Base-by-base conservation (phyloP, 23 red algal genomes). In the Gracilaria vermiculophylla region DNA sequence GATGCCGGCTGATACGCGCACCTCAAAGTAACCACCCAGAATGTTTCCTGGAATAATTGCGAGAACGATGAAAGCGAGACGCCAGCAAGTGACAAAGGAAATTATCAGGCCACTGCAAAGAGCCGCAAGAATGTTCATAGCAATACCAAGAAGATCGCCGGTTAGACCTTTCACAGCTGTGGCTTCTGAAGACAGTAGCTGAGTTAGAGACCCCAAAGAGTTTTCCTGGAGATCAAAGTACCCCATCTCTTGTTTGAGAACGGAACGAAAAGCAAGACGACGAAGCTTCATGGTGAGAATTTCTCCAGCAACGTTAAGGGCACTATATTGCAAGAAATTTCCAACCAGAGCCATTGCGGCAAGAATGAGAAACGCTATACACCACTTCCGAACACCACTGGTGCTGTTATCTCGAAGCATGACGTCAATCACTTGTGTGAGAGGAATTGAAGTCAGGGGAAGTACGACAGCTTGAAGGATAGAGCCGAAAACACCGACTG, bases 171-270 rank as follows among this genome's bases (percentile, higher is more conserved):
- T 87, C 39, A 88, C 92, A 3, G 53, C 41, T 45, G 69, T 75
- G 1, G 92, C 92, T 20, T 94, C 92, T 23, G 83, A 28, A 0
- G 83, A 83, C 7, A 94, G 73, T 33, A 74, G 77, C 3, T 89
- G 84, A 17, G 81, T 75, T 4, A 94, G 75, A 3, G 85, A 62
- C 3, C 92, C 92, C 8, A 94, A 28, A 13, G 75, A 79, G 48
- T 94, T 56, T 23, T 94, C 72, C 42, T 86, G 67, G 31, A 58
- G 42, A 51, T 97, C 94, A 53, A 97, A 97, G 67, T 78, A 97
- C 8, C 83, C 88, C 77, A 97, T 81, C 28, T 97, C 96, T 39
- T 98, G 96, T 57, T 50, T 76, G 28, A 98, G 50, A 28, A 98
- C 41, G 25, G 86, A 70, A 55, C 79, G 53, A 70, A 98, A 95